Evolutionary conservation across 805 yeast species (phyloP), one percentile per base, ranked within the genome.

Genomic region (Sungouiella blattae): DNA sequence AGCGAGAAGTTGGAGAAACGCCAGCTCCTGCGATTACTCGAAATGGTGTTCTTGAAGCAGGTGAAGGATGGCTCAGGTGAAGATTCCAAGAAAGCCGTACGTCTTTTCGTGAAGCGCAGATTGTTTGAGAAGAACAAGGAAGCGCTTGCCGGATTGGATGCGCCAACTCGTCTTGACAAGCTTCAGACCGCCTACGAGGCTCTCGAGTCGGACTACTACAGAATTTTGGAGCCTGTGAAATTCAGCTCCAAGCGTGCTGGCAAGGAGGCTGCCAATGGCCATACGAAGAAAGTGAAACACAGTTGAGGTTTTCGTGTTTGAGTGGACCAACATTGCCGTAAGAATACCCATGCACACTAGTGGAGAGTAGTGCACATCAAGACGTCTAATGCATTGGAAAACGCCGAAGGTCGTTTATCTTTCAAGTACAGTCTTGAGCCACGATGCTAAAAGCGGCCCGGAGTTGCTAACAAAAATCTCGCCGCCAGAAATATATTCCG

Each of bases 41-140:
- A 93, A 55, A 81, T 93, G 87, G 69, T 75, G 1, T 58, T 83
- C 21, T 57, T 82, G 13, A 65, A 71, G 45, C 64, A 63, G 26
- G 44, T 55, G 28, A 55, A 58, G 35, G 42, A 49, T 18, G 48
- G 49, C 18, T 16, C 32, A 11, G 52, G 49, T 8, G 36, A 55
- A 37, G 43, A 50, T 42, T 39, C 54, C 49, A 47, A 63, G 33
- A 62, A 60, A 39, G 64, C 67, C 5, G 60, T 77, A 5, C 64
- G 93, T 35, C 51, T 80, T 20, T 72, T 74, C 44, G 81, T 91
- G 42, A 91, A 89, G 58, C 73, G 68, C 49, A 71, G 98, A 39
- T 61, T 93, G 17, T 91, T 71, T 53, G 71, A 77, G 37, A 85
- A 87, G 53, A 93, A 93, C 61, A 76, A 69, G 48, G 97, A 89